Conservation (phyloP, 495 filamentous ascomycete species). For the Podospora pseudoanserina region DNA sequence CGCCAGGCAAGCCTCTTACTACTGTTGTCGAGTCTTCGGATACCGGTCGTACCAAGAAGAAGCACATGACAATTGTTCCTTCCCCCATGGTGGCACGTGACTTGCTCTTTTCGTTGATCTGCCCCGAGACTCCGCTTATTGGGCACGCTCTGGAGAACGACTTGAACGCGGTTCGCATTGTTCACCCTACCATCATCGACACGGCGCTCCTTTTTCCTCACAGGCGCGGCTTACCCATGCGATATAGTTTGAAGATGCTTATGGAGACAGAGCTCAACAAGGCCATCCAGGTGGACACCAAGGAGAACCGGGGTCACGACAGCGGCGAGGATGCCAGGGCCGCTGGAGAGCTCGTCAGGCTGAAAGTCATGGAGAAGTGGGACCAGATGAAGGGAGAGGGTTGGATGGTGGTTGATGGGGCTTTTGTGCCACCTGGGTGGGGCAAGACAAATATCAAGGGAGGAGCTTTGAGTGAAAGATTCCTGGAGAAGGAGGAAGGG, state of each 20-base stretch:
- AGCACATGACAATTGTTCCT: slow-evolving; percentile 60
- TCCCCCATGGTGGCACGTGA: slow-evolving; percentile 68
- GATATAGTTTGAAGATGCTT: slow-evolving; percentile 69
- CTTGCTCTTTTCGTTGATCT: slow-evolving; percentile 66
- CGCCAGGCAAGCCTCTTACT: slow-evolving; percentile 20
- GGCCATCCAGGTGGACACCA: slow-evolving; percentile 69
- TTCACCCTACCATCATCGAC: slow-evolving; percentile 82
- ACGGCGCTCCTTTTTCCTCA: slow-evolving; percentile 83
- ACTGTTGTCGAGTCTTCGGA: slow-evolving; percentile 3
- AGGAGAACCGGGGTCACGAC: slow-evolving; percentile 63
- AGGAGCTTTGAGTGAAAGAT: slow-evolving; percentile 17
- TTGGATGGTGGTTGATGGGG: slow-evolving; percentile 53
- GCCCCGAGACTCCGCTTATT: slow-evolving; percentile 73
- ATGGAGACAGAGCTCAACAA: slow-evolving; percentile 60
- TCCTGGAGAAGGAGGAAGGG: slow-evolving; percentile 17
- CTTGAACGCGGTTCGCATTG: slow-evolving; percentile 73
- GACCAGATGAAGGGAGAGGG: slow-evolving; percentile 57
- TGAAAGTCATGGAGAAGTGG: slow-evolving; percentile 64
- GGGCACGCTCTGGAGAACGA: slow-evolving; percentile 97
- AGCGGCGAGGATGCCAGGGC: slow-evolving; percentile 83
- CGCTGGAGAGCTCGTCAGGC: slow-evolving; percentile 78
- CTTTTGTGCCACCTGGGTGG: slow-evolving; percentile 46
- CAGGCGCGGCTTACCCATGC: slow-evolving; percentile 65
- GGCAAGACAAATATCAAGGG: not conserved
- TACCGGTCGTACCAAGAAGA: slow-evolving; percentile 11